These are phyloP conservation scores for Syncephalis fuscata DNA, from an alignment of 371 early-diverging fungal genomes.

Conservation along the genomic window DNA sequence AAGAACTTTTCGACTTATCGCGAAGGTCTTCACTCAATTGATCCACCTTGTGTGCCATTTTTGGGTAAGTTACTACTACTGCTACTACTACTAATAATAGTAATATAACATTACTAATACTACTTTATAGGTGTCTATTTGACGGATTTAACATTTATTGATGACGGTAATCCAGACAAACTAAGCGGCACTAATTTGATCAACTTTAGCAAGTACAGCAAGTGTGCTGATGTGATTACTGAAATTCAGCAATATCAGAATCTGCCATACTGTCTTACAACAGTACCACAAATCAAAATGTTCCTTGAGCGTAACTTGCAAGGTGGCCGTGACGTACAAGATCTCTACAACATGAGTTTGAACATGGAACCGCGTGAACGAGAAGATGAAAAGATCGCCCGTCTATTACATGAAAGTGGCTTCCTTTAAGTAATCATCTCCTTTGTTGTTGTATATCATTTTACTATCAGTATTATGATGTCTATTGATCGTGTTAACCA, in stretches of 20 bases:
- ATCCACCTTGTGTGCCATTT: constrained; percentile 87
- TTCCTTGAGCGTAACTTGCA: constrained; percentile 43
- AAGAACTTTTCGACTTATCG: constrained; percentile 75
- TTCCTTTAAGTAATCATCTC: constrained; percentile 65
- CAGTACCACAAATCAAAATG: constrained; percentile 68
- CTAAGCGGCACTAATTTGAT: constrained; percentile 45
- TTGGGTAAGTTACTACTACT: constrained; percentile 16
- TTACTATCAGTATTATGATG: too few species aligned
- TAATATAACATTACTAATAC: not conserved
- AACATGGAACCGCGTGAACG: constrained; percentile 75
- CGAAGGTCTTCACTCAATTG: constrained; percentile 56
- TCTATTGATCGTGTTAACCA: too few species aligned
- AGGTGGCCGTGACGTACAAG: constrained; percentile 24
- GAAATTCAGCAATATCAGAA: constrained; percentile 86
- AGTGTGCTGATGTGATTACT: constrained; percentile 75
- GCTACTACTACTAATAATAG: not conserved
- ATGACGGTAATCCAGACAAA: constrained; percentile 69
- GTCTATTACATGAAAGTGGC: constrained; percentile 71
- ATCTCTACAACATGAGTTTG: constrained; percentile 55
- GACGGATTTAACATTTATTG: constrained; percentile 84
- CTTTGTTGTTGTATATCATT: too few species aligned
- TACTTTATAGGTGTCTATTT: constrained; percentile 59
- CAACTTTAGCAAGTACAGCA: constrained; percentile 79
- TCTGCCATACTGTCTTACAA: constrained; percentile 48
- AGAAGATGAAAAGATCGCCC: constrained; percentile 78